phyloP scores from a whole-genome alignment of 1,139 yeast species.

The Wickerhamiella pararugosa region DNA sequence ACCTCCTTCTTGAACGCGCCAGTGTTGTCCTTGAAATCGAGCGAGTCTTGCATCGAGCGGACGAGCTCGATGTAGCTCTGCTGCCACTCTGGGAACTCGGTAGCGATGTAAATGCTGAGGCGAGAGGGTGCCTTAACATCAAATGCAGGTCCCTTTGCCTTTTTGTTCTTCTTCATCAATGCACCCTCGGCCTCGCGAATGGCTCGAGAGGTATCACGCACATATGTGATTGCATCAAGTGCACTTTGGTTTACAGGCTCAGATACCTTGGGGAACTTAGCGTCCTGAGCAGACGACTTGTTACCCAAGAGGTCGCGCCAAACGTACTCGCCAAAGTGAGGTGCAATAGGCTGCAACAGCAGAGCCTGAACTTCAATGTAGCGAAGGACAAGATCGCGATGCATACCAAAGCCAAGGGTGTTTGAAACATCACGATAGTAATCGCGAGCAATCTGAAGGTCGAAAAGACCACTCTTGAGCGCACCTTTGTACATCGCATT shows the following conservation, averaged over 20 bases:
- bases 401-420: conserved; percentile 48
- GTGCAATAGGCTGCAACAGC: conserved; percentile 82
- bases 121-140: conserved; percentile 61
- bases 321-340: conserved; percentile 85
- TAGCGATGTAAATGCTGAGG: conserved; percentile 57
- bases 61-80: conserved; percentile 72
- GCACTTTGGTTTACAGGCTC: conserved; percentile 44
- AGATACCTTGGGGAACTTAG: conserved; percentile 61
- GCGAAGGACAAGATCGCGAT: conserved; percentile 60
- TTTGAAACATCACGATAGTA: conserved; percentile 76
- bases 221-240: conserved; percentile 59
- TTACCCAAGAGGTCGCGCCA: conserved; percentile 68
- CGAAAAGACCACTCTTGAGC: conserved; percentile 80
- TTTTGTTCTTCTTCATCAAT: conserved; percentile 82
- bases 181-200: conserved; percentile 89
- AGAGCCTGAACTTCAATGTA: conserved; percentile 79
- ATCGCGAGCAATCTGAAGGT: conserved; percentile 89
- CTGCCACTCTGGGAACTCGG: conserved; percentile 95
- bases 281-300: conserved; percentile 45
- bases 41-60: conserved; percentile 53
- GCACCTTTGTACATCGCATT: conserved; percentile 77
- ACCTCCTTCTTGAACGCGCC: conserved; percentile 27
- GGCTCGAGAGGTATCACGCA: conserved; percentile 61
- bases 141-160: conserved; percentile 55
- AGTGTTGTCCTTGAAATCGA: conserved; percentile 20